Conservation (phyloP, 2,329 filamentous ascomycete species). For the Paecilomyces fulvus region DNA sequence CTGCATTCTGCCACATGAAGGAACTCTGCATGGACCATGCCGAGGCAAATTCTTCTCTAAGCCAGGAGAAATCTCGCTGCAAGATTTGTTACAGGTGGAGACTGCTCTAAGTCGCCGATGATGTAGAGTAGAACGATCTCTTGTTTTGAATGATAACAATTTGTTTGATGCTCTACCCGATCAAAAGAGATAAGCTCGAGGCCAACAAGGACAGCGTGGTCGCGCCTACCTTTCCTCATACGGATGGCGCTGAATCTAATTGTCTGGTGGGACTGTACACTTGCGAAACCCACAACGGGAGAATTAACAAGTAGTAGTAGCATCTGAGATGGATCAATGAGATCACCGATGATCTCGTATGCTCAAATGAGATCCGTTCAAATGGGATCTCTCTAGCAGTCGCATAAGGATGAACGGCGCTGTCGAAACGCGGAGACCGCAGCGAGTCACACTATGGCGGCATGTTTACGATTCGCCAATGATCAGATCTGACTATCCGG, state of each 20-base stretch:
- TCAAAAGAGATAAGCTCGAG: neutral
- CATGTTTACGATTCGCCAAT: neutral
- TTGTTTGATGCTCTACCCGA: neutral
- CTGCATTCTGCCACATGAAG: neutral
- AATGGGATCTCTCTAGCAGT: neutral
- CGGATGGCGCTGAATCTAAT: neutral
- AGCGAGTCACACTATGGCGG: neutral
- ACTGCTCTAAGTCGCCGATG: too few species aligned
- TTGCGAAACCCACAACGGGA: neutral
- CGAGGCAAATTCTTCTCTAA: too few species aligned
- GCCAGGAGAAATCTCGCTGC: too few species aligned
- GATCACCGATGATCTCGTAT: neutral
- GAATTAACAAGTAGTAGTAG: neutral
- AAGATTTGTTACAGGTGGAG: too few species aligned
- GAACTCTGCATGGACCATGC: neutral
- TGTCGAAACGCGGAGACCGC: too few species aligned
- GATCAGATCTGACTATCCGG: neutral
- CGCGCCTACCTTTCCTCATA: neutral
- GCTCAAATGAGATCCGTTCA: neutral
- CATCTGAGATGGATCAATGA: neutral
- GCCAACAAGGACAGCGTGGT: neutral
- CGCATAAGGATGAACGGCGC: neutral
- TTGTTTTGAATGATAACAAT: neutral
- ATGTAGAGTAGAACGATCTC: too few species aligned
- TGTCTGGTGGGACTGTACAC: neutral